A percentile compares a stretch with the other conserved stretches of the same genome.
Conservation (phyloP, 345 rosid species). For the Eucalyptus pauciflora region DNA sequence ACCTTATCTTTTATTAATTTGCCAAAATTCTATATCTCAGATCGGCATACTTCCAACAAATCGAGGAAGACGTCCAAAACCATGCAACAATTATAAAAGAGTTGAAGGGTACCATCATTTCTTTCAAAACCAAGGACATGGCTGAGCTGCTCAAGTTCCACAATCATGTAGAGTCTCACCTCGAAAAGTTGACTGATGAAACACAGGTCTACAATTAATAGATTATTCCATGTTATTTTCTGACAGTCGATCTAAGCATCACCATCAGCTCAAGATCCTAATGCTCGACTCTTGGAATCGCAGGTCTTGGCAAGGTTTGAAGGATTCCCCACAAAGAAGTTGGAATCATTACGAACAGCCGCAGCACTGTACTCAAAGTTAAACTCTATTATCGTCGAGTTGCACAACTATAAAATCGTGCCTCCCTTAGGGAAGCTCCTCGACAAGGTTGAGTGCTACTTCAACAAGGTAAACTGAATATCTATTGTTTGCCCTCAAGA, state of each 20-base stretch:
- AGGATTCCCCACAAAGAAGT: slow-evolving; percentile 80
- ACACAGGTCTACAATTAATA: slow-evolving; percentile 40
- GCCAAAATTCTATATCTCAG: slow-evolving; percentile 15
- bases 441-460: slow-evolving; percentile 71
- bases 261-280: neutral
- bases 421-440: slow-evolving; percentile 61
- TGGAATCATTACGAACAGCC: slow-evolving; percentile 75
- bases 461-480: slow-evolving; percentile 47
- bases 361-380: slow-evolving; percentile 52
- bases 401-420: slow-evolving; percentile 53
- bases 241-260: neutral
- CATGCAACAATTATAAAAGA: slow-evolving; percentile 40
- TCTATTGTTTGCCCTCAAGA: neutral
- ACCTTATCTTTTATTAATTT: neutral
- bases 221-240: neutral
- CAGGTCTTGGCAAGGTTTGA: slow-evolving; percentile 88
- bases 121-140: slow-evolving; percentile 79
- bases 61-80: slow-evolving; percentile 72
- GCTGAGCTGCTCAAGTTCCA: slow-evolving; percentile 61
- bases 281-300: neutral
- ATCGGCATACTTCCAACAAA: slow-evolving; percentile 82
- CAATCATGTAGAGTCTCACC: slow-evolving; percentile 59
- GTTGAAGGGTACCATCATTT: slow-evolving; percentile 37
- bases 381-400: slow-evolving; percentile 33
- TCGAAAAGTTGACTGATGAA: slow-evolving; percentile 83